Conservation (phyloP, 2,329 filamentous ascomycete genomes). For the Cladophialophora immunda region DNA sequence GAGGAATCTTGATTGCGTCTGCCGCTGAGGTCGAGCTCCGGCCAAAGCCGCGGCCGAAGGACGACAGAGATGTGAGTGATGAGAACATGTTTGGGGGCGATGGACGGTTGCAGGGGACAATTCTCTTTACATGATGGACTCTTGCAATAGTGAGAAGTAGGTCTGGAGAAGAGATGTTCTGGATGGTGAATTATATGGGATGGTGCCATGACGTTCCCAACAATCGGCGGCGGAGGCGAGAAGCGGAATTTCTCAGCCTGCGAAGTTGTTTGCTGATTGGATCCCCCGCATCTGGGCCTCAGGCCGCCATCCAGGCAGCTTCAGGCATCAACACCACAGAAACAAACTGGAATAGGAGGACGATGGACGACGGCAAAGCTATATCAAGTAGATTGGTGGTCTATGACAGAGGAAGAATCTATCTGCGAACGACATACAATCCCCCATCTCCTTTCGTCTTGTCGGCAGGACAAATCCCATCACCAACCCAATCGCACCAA, state of each 20-base stretch:
- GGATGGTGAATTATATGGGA: background rate
- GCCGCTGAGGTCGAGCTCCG: conserved; percentile 18
- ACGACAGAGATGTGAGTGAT: conserved; percentile 27
- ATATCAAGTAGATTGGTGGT: background rate
- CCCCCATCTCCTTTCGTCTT: background rate
- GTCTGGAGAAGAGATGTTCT: background rate
- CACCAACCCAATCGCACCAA: background rate
- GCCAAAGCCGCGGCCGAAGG: conserved; percentile 34
- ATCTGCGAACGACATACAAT: background rate
- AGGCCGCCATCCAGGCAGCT: background rate
- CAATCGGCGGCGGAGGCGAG: background rate
- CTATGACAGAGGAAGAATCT: background rate
- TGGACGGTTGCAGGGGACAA: background rate
- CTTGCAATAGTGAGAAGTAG: background rate
- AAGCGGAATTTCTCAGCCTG: background rate
- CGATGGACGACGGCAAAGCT: background rate
- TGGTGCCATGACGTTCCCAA: background rate
- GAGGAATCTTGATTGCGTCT: conserved; percentile 60
- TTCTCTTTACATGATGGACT: conserved; percentile 1
- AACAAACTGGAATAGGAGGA: background rate
- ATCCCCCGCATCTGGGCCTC: conserved; percentile 10
- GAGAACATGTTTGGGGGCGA: conserved; percentile 14
- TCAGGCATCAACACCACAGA: background rate
- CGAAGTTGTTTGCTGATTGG: conserved; percentile 6
- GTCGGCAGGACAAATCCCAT: background rate